These are phyloP conservation scores for Mortierella polycephala DNA, from an alignment of 371 early-diverging fungal genomes.

Conservation along the genomic window DNA sequence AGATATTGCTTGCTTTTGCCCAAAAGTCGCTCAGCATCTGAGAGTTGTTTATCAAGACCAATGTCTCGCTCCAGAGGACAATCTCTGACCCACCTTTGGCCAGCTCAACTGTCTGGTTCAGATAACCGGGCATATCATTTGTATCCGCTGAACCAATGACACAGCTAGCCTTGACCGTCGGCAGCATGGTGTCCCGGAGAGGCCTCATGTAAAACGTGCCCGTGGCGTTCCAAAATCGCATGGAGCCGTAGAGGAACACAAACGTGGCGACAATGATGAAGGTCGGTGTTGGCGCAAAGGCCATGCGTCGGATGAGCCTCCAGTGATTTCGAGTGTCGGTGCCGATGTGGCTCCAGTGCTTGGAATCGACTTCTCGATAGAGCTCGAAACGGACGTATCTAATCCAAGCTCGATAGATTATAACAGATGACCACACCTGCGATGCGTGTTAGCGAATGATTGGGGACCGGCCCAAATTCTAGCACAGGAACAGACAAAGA, in stretches of 20 bases:
- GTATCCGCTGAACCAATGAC: constrained; percentile 23
- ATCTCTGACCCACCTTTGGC: constrained; percentile 58
- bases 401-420: constrained; percentile 29
- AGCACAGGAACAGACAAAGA: background rate
- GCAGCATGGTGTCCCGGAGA: constrained; percentile 26
- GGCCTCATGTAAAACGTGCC: constrained; percentile 44
- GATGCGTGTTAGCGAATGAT: background rate
- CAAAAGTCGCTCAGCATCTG: constrained; percentile 47
- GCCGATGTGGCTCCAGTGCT: constrained; percentile 21
- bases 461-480: background rate
- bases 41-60: constrained; percentile 25
- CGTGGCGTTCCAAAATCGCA: constrained; percentile 51
- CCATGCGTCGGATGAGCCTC: constrained; percentile 11
- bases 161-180: constrained; percentile 40
- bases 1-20: constrained; percentile 45
- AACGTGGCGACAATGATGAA: constrained; percentile 37
- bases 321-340: background rate
- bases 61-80: constrained; percentile 62
- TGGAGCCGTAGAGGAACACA: constrained; percentile 41
- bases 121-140: constrained; percentile 22
- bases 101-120: constrained; percentile 35
- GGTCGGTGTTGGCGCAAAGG: constrained; percentile 36
- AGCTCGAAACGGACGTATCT: constrained; percentile 27
- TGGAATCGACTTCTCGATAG: background rate
- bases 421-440: constrained; percentile 43